A percentile compares a stretch with the other conserved stretches of the same genome.
phyloP scores from a whole-genome alignment of 345 rosid species.

The Barbarea vulgaris region DNA sequence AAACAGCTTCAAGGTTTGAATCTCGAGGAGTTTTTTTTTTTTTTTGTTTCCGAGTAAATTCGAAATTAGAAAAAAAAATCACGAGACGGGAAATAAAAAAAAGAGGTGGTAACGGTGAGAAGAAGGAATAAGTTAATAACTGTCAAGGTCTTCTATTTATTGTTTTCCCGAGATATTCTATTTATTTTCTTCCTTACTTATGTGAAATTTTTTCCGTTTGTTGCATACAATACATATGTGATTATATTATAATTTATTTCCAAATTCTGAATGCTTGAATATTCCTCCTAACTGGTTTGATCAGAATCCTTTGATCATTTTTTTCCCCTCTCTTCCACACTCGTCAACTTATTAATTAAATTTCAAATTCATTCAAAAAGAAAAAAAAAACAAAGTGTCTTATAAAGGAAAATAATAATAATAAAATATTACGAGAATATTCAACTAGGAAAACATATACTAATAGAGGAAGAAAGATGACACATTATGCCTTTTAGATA shows the following conservation, averaged over 20 bases:
- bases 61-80: constrained; percentile 1
- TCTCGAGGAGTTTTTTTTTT: constrained; percentile 13
- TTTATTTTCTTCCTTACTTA: neutral
- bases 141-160: constrained; percentile 29
- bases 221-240: too few species aligned
- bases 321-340: neutral
- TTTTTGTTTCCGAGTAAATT: neutral
- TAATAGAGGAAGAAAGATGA: constrained; percentile 19
- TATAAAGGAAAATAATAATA: too few species aligned
- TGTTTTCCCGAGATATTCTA: constrained; percentile 11
- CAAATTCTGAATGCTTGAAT: neutral
- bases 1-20: constrained; percentile 27
- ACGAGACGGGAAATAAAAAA: neutral
- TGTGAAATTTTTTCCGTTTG: neutral
- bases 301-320: neutral
- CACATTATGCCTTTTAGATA: constrained; percentile 28
- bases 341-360: neutral
- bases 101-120: constrained; percentile 29
- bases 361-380: neutral
- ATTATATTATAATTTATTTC: neutral
- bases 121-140: constrained; percentile 16
- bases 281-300: neutral
- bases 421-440: neutral
- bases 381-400: neutral
- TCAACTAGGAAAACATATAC: constrained; percentile 17